These are phyloP conservation scores for Pichia eremophila DNA, from an alignment of 805 yeast genomes.

Conservation along the genomic window DNA sequence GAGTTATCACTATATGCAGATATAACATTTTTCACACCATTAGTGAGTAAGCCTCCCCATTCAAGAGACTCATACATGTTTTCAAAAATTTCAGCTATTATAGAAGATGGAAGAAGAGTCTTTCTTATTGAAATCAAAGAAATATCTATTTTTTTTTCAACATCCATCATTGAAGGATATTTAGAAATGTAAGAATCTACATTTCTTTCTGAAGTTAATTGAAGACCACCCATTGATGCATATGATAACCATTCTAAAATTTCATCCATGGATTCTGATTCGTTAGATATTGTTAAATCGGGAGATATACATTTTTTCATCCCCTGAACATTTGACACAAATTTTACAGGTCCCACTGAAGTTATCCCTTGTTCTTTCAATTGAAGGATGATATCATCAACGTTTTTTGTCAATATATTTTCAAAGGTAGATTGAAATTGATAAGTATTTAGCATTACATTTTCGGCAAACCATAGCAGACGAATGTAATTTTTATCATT, in stretches of 20 bases:
- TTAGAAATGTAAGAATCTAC: conserved; percentile 17
- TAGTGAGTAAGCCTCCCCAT: conserved; percentile 20
- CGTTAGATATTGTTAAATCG: conserved; percentile 9
- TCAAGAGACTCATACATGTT: background rate
- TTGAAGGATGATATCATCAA: background rate
- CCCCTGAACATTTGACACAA: background rate
- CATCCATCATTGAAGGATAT: conserved; percentile 13
- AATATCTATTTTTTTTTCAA: background rate
- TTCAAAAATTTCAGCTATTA: background rate
- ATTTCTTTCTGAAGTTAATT: conserved; percentile 14
- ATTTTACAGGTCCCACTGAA: too few relatives aligned
- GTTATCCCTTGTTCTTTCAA: too few relatives aligned
- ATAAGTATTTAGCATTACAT: conserved; percentile 4
- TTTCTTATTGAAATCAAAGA: background rate
- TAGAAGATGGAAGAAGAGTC: background rate
- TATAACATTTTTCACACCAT: conserved; percentile 24
- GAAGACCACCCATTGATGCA: conserved; percentile 19
- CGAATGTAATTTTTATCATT: conserved; percentile 18
- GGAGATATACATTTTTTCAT: conserved; percentile 15
- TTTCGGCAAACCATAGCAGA: conserved; percentile 25
- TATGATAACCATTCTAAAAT: conserved; percentile 26
- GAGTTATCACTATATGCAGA: conserved; percentile 17
- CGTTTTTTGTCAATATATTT: background rate
- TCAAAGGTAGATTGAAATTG: conserved; percentile 2
- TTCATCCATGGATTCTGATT: conserved; percentile 16